Percentiles rank a stretch among this genome's conserved stretches.
Evolutionary conservation across 257 asterid genomes (phyloP).

Genomic region (Nicotiana benthamiana): DNA sequence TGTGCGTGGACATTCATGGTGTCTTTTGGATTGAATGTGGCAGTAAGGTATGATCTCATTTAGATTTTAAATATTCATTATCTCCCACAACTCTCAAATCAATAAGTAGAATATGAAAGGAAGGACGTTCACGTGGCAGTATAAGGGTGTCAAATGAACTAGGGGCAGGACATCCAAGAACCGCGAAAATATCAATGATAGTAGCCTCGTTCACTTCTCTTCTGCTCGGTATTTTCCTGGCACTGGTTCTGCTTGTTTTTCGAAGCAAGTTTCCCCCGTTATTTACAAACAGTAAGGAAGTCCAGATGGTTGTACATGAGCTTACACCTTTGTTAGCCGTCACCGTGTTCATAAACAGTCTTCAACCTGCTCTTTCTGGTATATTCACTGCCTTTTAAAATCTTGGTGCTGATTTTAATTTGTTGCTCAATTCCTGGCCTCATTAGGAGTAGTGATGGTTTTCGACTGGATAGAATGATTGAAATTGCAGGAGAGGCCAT

Average conservation of each 20-base stretch:
- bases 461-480: neutral
- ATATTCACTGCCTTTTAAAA: too few species aligned
- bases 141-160: conserved; percentile 51
- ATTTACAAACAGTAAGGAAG: conserved; percentile 26
- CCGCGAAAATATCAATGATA: conserved; percentile 29
- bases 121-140: conserved; percentile 15
- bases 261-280: conserved; percentile 29
- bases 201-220: conserved; percentile 33
- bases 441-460: neutral
- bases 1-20: too few species aligned
- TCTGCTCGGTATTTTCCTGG: conserved; percentile 21
- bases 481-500: conserved; percentile 34
- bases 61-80: neutral
- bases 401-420: too few species aligned
- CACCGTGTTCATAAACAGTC: conserved; percentile 26
- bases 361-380: conserved; percentile 44
- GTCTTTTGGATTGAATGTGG: too few species aligned
- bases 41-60: too few species aligned
- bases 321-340: conserved; percentile 45
- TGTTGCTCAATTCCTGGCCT: too few species aligned
- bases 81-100: too few species aligned
- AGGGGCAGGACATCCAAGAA: conserved; percentile 34
- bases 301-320: conserved; percentile 27
- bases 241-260: conserved; percentile 16
- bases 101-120: too few species aligned